Percentiles rank a stretch among this genome's conserved stretches.
Evolutionary conservation across 805 yeast species (phyloP).

Genomic region (Monosporozyma siamensis): DNA sequence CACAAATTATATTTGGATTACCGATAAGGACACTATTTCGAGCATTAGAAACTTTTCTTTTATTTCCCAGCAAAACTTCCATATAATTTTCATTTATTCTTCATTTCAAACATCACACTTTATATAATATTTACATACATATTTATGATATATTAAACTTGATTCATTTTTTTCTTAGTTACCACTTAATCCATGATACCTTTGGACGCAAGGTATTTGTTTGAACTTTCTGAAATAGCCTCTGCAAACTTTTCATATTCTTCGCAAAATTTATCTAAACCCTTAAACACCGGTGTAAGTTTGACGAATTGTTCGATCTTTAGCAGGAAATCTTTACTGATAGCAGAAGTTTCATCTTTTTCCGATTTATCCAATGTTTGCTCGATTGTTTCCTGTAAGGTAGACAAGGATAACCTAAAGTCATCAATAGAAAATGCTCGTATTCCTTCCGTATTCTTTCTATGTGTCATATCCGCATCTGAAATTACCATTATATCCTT

Average conservation of each 20-base stretch:
- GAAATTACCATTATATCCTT: slow-evolving; percentile 33
- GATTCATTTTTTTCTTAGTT: too few species aligned
- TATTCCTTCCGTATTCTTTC: slow-evolving; percentile 3
- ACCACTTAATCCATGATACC: neutral
- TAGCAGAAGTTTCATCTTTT: slow-evolving; percentile 12
- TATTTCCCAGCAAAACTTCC: too few species aligned
- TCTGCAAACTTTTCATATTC: slow-evolving; percentile 41
- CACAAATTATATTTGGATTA: too few species aligned
- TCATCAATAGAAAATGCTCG: slow-evolving; percentile 26
- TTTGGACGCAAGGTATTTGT: neutral
- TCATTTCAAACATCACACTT: too few species aligned
- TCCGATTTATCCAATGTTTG: slow-evolving; percentile 33
- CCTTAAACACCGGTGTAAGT: slow-evolving; percentile 45
- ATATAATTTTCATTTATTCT: too few species aligned
- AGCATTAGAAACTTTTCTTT: neutral
- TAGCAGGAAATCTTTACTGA: slow-evolving; percentile 31
- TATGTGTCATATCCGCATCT: neutral
- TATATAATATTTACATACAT: too few species aligned
- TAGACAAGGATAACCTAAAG: slow-evolving; percentile 34
- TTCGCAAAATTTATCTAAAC: slow-evolving; percentile 41
- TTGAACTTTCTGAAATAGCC: slow-evolving; percentile 23
- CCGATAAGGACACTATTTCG: too few species aligned
- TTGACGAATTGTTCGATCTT: slow-evolving; percentile 41
- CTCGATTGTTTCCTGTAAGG: slow-evolving; percentile 38
- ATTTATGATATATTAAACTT: neutral